Base-by-base conservation (phyloP, 2,329 filamentous ascomycete species). In the Hypoxylon sp. region DNA sequence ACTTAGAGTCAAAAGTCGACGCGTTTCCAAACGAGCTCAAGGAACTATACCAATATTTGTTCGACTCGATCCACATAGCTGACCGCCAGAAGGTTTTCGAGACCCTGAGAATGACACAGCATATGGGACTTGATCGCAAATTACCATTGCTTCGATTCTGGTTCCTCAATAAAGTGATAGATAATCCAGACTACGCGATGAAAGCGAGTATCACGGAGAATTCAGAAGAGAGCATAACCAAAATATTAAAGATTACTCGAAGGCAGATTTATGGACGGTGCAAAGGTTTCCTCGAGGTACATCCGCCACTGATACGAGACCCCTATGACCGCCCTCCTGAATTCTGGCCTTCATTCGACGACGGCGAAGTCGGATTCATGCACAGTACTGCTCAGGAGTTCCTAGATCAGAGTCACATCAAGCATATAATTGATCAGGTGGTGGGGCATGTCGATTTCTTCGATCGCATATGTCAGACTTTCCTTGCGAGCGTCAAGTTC, bases 201-300 rank as follows among this genome's bases (percentile, higher is more conserved):
- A 57, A 50, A 17, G 52, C 52, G 51, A 29, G 22, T 3, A 31
- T 54, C 24, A 9, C 13, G 3, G 17, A 59, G 2, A 31, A 19
- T 13, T 39, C 53, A 3, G 53, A 47, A 2, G 46, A 60, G 29
- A 5, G 33, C 11, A n/a, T 47, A 13, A 29, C 4, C 0, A 17
- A 31, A 8, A n/a, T 54, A 9, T 22, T 58, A 6, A n/a, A 58
- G 39, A 52, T 37, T 13, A 52, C 63, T 44, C 59, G 44, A 57
- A 39, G 64, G 26, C 68, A 70, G 26, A 39, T 67, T 4, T 70
- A 70, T 62, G 68, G 68, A 14, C 68, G 68, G 9, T 70, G 64
- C 31, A 70, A 70, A 39, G 68, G 68, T 0, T 26, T 70, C 10
- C 47, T 70, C 14, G 62, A 69, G 37, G 57, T 69, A 8, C 24